Conservation (phyloP, 345 rosid genomes). For the Salix exigua region DNA sequence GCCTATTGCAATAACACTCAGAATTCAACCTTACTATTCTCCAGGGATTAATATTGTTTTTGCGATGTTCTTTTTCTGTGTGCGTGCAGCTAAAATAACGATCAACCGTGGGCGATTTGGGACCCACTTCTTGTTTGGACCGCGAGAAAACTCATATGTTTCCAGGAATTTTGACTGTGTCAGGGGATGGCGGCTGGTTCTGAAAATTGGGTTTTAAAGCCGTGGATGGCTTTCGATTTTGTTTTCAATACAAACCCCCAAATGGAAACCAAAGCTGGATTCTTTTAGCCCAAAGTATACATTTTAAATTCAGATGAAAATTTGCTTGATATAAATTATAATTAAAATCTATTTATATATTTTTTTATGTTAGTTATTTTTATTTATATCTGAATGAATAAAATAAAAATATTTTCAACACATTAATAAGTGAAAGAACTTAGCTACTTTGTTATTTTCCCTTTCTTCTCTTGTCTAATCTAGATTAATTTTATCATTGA, state of each 20-base stretch:
- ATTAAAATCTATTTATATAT: too few species aligned
- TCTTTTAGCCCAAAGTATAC: too few species aligned
- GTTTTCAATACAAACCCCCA: neutral
- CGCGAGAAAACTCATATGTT: neutral
- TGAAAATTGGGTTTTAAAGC: neutral
- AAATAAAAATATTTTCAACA: too few species aligned
- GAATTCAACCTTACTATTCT: conserved; percentile 26
- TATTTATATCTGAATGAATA: too few species aligned
- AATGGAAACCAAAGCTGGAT: neutral
- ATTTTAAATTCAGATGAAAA: too few species aligned
- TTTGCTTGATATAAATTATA: too few species aligned
- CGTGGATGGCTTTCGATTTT: neutral
- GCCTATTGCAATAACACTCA: conserved; percentile 23
- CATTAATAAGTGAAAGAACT: too few species aligned
- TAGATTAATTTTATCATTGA: too few species aligned
- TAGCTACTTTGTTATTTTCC: too few species aligned
- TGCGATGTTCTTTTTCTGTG: too few species aligned
- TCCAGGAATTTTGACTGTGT: neutral
- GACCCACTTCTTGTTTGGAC: conserved; percentile 1
- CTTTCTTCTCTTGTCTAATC: too few species aligned
- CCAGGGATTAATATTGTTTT: neutral
- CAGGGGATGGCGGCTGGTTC: neutral
- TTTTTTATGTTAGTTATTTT: too few species aligned
- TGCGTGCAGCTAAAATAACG: neutral
- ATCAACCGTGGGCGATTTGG: neutral